These are phyloP conservation scores for Boehmeria nivea DNA, from an alignment of 306 rosid genomes.

Conservation along the genomic window DNA sequence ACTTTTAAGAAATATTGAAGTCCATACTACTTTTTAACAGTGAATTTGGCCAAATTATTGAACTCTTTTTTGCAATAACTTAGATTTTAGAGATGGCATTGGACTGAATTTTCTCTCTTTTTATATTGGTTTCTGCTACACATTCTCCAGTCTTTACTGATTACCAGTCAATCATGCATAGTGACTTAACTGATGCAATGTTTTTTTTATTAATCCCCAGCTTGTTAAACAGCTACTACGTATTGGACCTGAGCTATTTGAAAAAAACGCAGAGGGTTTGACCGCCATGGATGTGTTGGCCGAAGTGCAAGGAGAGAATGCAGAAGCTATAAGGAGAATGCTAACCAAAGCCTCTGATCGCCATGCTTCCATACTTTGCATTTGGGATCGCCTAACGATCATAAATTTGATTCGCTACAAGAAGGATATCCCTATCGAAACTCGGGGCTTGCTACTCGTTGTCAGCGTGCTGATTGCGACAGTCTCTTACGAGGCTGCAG, in stretches of 20 bases:
- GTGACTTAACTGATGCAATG: background rate
- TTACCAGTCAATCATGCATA: background rate
- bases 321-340: background rate
- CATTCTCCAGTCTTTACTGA: no score
- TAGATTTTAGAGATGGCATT: no score
- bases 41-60: no score
- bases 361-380: no score
- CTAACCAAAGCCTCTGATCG: background rate
- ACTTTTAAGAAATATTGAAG: no score
- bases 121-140: no score
- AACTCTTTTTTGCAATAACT: no score
- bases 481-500: background rate
- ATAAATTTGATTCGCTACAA: background rate
- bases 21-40: no score
- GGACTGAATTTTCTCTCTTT: no score
- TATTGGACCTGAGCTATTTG: background rate
- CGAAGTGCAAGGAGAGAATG: background rate
- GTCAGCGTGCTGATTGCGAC: background rate
- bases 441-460: background rate
- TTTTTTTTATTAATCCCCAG: background rate
- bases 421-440: background rate
- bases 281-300: background rate
- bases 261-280: background rate
- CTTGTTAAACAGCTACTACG: background rate
- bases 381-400: no score